These are phyloP conservation scores for Diddensiella santjacobensis DNA, from an alignment of 805 yeast species.

Conservation along the genomic window DNA sequence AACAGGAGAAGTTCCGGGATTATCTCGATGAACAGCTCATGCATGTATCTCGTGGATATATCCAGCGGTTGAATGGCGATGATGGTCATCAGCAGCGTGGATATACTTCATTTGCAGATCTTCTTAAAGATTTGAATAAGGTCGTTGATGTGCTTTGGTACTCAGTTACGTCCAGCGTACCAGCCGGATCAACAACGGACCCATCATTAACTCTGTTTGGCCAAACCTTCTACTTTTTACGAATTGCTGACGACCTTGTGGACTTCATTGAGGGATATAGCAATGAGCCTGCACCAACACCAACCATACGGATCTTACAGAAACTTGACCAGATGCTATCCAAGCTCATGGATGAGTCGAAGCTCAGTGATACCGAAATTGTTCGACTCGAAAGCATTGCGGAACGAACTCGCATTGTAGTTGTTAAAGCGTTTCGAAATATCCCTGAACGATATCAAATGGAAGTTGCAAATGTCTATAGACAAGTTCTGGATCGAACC, in stretches of 20 bases:
- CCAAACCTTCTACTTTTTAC: constrained; percentile 51
- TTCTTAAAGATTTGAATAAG: constrained; percentile 41
- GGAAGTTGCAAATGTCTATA: constrained; percentile 45
- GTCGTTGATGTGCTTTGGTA: constrained; percentile 60
- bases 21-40: constrained; percentile 25
- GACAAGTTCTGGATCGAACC: constrained; percentile 40
- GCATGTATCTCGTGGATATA: constrained; percentile 24
- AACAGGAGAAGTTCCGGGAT: constrained; percentile 19
- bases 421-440: constrained; percentile 37
- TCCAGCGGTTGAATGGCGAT: constrained; percentile 20
- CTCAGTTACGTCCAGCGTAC: constrained; percentile 41
- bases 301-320: constrained; percentile 38
- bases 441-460: constrained; percentile 37
- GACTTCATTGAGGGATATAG: constrained; percentile 51
- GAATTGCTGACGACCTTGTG: constrained; percentile 61
- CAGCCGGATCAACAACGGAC: constrained; percentile 14
- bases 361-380: constrained; percentile 46
- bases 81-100: constrained; percentile 14
- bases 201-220: constrained; percentile 39
- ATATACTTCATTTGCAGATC: constrained; percentile 19
- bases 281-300: constrained; percentile 24
- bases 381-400: constrained; percentile 52
- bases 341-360: constrained; percentile 35
- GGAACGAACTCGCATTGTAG: constrained; percentile 46
- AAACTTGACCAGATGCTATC: constrained; percentile 42